phyloP scores from a whole-genome alignment of 352 stramenopile genomes.

The Plasmopara viticola region DNA sequence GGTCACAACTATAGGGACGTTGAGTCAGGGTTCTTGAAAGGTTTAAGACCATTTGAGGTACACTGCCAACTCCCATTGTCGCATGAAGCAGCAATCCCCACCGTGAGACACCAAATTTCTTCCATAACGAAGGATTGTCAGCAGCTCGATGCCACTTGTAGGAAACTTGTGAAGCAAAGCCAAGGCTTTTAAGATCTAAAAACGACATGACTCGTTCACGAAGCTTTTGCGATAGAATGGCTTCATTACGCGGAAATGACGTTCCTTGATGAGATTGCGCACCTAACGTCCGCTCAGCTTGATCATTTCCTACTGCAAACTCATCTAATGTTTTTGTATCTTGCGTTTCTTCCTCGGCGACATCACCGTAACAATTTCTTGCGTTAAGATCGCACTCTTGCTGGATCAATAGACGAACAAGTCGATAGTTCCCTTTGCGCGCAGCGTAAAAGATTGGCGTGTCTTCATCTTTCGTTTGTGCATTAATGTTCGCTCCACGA shows the following conservation, averaged over 20 bases:
- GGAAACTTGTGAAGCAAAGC: conserved; percentile 45
- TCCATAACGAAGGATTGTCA: conserved; percentile 57
- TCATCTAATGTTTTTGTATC: conserved; percentile 48
- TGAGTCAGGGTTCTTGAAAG: conserved; percentile 10
- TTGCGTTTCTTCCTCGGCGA: conserved; percentile 56
- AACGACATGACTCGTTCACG: conserved; percentile 58
- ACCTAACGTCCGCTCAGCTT: conserved; percentile 27
- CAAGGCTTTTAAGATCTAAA: conserved; percentile 58
- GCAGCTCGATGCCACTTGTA: conserved; percentile 72
- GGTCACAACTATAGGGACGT: conserved; percentile 31
- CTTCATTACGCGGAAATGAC: conserved; percentile 8
- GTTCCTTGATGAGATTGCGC: conserved; percentile 2
- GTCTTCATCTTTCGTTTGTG: conserved; percentile 44
- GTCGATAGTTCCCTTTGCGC: conserved; percentile 52
- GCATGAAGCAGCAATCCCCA: conserved; percentile 60
- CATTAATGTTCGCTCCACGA: conserved; percentile 48
- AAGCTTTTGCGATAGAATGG: conserved; percentile 35
- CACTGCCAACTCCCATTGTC: conserved; percentile 43
- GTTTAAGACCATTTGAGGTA: conserved; percentile 34
- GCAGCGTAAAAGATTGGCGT: conserved; percentile 72
- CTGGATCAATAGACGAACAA: conserved; percentile 55
- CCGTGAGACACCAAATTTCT: conserved; percentile 52
- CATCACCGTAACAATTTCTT: conserved; percentile 60
- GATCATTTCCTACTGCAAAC: conserved; percentile 47
- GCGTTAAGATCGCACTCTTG: conserved; percentile 49